Conservation (phyloP, 805 yeast species). For the Saccharomyces kudriavzevii region DNA sequence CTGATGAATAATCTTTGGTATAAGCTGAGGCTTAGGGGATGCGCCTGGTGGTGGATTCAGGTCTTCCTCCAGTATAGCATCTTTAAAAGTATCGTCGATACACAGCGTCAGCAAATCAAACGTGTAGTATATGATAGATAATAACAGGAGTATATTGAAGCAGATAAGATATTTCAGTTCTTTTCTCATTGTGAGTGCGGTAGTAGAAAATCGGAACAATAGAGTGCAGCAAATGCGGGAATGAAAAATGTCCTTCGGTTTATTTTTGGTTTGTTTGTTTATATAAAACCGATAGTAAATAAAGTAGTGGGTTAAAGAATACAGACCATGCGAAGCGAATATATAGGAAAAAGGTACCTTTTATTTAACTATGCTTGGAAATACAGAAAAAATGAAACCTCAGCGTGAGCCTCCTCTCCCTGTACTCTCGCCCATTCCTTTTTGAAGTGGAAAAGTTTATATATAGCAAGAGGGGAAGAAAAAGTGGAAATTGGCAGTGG, state of each 20-base stretch:
- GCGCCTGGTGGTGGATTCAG: conserved; percentile 41
- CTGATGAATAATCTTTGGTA: conserved; percentile 88
- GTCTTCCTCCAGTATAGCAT: conserved; percentile 54
- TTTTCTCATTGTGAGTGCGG: conserved; percentile 42
- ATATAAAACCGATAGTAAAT: neutral
- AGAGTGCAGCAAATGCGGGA: neutral
- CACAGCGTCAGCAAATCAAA: conserved; percentile 64
- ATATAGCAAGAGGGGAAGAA: neutral
- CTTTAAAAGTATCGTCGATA: conserved; percentile 57
- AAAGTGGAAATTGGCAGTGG: neutral
- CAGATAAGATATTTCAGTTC: conserved; percentile 53
- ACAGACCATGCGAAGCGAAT: neutral
- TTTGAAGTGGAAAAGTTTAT: neutral
- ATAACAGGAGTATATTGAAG: conserved; percentile 46
- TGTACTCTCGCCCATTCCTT: neutral
- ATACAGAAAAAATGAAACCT: neutral
- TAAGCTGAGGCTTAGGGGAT: conserved; percentile 41
- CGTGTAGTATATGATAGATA: conserved; percentile 48
- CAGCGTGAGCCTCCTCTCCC: neutral
- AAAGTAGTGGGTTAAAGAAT: neutral
- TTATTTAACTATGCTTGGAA: neutral
- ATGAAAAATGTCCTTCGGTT: neutral
- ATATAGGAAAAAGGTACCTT: neutral
- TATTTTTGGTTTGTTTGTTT: neutral
- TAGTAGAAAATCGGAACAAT: neutral